Conservation (phyloP, 306 rosid genomes). For the Ormosia semicastrata region DNA sequence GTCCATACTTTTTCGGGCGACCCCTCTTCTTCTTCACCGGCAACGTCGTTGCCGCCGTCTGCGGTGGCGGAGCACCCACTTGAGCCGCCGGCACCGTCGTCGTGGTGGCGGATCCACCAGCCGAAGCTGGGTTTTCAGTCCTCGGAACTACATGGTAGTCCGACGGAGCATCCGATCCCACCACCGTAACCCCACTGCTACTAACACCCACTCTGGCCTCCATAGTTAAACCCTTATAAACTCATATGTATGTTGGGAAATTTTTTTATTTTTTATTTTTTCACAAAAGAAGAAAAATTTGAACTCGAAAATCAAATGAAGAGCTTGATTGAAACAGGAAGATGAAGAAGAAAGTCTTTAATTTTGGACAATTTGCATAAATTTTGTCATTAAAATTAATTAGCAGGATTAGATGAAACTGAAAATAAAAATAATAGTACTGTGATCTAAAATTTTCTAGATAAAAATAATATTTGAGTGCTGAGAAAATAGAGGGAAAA, state of each 20-base stretch:
- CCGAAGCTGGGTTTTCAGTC: conserved; percentile 49
- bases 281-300: not conserved
- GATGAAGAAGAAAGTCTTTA: conserved; percentile 27
- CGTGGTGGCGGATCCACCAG: conserved; percentile 54
- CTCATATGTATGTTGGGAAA: not conserved
- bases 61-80: conserved; percentile 28
- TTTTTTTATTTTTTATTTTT: not conserved
- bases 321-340: conserved; percentile 19
- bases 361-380: conserved; percentile 27
- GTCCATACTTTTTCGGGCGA: conserved; percentile 90
- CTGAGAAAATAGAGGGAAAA: conserved; percentile 22
- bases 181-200: conserved; percentile 87
- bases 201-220: conserved; percentile 74
- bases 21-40: conserved; percentile 93
- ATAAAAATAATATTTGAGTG: conserved; percentile 24
- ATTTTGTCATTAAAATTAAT: not conserved
- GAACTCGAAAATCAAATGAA: conserved; percentile 19
- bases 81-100: conserved; percentile 18
- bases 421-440: conserved; percentile 13
- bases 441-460: conserved; percentile 26
- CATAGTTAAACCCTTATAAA: conserved; percentile 51
- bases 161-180: conserved; percentile 97
- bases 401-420: conserved; percentile 27
- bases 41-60: conserved; percentile 22
- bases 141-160: conserved; percentile 90